Evolutionary conservation across 257 asterid species (phyloP).

Genomic region (Craterostigma plantagineum): DNA sequence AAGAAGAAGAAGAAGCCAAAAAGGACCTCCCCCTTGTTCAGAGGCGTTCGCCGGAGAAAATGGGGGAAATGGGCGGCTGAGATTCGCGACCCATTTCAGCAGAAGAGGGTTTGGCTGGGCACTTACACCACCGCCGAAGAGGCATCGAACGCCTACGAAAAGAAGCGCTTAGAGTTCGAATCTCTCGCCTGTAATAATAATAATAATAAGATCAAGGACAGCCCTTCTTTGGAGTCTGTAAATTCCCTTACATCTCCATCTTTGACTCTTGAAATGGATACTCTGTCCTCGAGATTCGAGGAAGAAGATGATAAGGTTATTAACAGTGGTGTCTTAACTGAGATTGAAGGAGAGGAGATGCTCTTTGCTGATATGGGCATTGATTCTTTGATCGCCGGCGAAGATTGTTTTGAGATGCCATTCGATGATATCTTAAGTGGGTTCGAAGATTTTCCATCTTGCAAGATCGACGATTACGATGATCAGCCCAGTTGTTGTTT

Average conservation of each 20-base stretch:
- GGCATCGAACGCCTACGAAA: slow-evolving; percentile 58
- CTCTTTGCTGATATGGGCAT: slow-evolving; percentile 26
- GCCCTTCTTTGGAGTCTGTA: no score
- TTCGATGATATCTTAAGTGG: slow-evolving; percentile 31
- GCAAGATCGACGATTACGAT: slow-evolving; percentile 21
- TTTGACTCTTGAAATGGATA: slow-evolving; percentile 35
- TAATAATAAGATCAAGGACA: no score
- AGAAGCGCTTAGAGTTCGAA: slow-evolving; percentile 43
- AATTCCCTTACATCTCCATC: slow-evolving; percentile 31
- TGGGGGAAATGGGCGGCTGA: slow-evolving; percentile 99
- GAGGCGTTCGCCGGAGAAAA: slow-evolving; percentile 72
- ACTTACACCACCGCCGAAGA: slow-evolving; percentile 59
- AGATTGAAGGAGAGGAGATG: slow-evolving; percentile 29
- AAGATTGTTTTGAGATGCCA: slow-evolving; percentile 14
- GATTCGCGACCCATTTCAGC: slow-evolving; percentile 61
- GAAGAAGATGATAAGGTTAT: neutral
- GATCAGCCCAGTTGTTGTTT: slow-evolving; percentile 14
- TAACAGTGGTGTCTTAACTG: slow-evolving; percentile 11
- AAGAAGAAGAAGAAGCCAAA: slow-evolving; percentile 13
- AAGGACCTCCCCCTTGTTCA: slow-evolving; percentile 12
- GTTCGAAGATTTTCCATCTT: slow-evolving; percentile 26
- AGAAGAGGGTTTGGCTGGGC: slow-evolving; percentile 73
- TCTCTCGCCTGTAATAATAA: slow-evolving; percentile 21
- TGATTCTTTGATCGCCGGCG: slow-evolving; percentile 18
- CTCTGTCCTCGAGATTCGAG: slow-evolving; percentile 14